Evolutionary conservation across 176 grass and related monocot genomes (phyloP).

Genomic region (Phyllostachys edulis): DNA sequence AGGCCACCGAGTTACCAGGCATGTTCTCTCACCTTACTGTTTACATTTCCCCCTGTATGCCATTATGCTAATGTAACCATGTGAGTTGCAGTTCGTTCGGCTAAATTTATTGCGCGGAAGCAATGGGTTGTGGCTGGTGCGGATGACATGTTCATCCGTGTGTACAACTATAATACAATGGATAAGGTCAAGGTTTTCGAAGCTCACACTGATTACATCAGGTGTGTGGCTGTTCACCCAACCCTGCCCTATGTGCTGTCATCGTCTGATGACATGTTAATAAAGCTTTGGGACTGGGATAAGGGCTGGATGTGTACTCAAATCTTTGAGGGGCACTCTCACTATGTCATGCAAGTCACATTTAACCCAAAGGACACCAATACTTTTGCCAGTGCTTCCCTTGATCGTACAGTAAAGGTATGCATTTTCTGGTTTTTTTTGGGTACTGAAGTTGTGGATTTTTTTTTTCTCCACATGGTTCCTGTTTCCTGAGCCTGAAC

Average conservation of each 20-base stretch:
- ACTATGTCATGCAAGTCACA: conserved; percentile 80
- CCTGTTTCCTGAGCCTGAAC: not conserved
- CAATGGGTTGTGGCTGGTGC: conserved; percentile 93
- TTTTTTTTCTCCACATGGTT: not conserved
- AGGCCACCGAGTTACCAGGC: conserved; percentile 85
- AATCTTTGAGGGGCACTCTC: conserved; percentile 80
- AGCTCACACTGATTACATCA: conserved; percentile 78
- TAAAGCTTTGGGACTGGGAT: conserved; percentile 83
- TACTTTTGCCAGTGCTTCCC: conserved; percentile 88
- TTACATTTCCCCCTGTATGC: not conserved
- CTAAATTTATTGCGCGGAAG: conserved; percentile 74
- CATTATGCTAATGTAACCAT: conserved; percentile 27
- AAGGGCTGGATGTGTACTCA: conserved; percentile 77
- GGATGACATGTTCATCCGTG: conserved; percentile 89
- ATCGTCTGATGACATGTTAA: conserved; percentile 79
- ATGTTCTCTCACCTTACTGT: conserved; percentile 17
- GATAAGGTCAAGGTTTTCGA: conserved; percentile 83
- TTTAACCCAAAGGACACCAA: conserved; percentile 79
- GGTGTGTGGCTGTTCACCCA: conserved; percentile 75
- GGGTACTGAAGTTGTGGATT: not conserved
- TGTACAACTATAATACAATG: conserved; percentile 84
- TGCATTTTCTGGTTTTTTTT: conserved; percentile 17
- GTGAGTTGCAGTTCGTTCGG: conserved; percentile 67
- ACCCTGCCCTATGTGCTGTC: conserved; percentile 63
- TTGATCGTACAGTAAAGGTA: conserved; percentile 92